Evolutionary conservation across 495 filamentous ascomycete species (phyloP).

Genomic region (Elaphomyces granulatus): DNA sequence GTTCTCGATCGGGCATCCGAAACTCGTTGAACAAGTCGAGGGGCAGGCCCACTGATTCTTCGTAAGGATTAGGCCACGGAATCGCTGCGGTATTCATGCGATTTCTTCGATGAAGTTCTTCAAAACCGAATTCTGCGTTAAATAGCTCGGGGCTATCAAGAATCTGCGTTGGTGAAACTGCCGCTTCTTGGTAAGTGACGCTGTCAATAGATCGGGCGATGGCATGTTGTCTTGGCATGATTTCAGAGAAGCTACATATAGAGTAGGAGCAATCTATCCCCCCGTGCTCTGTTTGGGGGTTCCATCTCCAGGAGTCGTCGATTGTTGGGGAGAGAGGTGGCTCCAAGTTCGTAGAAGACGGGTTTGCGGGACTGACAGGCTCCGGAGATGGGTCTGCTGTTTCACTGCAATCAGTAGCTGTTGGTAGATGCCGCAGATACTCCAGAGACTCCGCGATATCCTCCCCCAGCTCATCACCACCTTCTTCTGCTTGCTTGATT

Average conservation of each 20-base stretch:
- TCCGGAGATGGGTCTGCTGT: slow-evolving; percentile 31
- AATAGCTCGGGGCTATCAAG: slow-evolving; percentile 11
- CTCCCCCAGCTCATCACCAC: slow-evolving; percentile 23
- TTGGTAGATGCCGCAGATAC: slow-evolving; percentile 27
- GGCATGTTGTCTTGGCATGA: slow-evolving; percentile 13
- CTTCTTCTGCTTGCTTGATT: slow-evolving; percentile 37
- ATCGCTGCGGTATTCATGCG: background rate
- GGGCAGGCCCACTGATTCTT: background rate
- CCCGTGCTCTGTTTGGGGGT: slow-evolving; percentile 16
- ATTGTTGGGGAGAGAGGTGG: slow-evolving; percentile 13
- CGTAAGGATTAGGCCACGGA: background rate
- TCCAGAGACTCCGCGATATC: slow-evolving; percentile 14
- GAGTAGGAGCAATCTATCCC: slow-evolving; percentile 14
- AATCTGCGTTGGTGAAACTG: slow-evolving; percentile 4
- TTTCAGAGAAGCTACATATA: slow-evolving; percentile 14
- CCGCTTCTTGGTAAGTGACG: slow-evolving; percentile 8
- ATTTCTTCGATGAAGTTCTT: background rate
- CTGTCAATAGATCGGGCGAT: slow-evolving; percentile 11
- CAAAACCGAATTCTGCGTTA: slow-evolving; percentile 6
- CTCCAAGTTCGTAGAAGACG: slow-evolving; percentile 13
- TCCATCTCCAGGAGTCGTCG: slow-evolving; percentile 22
- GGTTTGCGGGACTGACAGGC: slow-evolving; percentile 26
- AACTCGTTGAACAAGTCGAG: background rate
- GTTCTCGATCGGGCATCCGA: background rate
- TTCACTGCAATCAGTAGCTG: slow-evolving; percentile 27